These are phyloP conservation scores for Fusarium setosum DNA, from an alignment of 2,329 filamentous ascomycete species.

Conservation along the genomic window DNA sequence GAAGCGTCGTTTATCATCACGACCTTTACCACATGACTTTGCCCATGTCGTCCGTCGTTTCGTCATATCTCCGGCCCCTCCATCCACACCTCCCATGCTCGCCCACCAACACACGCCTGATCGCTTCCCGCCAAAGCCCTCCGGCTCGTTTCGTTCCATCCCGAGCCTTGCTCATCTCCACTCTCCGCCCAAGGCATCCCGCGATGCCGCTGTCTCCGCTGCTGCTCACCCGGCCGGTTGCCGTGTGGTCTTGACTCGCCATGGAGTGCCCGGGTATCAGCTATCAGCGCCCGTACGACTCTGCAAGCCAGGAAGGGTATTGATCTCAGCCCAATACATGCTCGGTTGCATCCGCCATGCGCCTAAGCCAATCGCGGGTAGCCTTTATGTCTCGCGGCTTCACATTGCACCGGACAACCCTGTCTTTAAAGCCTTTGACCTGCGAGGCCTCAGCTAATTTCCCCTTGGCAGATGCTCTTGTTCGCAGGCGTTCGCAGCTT, in stretches of 20 bases:
- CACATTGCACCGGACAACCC: conserved; percentile 18
- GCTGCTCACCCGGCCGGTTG: conserved; percentile 5
- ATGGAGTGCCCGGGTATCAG: neutral
- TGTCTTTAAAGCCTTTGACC: conserved; percentile 16
- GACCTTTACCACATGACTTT: conserved; percentile 39
- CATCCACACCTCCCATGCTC: conserved; percentile 13
- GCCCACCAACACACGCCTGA: conserved; percentile 15
- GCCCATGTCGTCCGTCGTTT: conserved; percentile 12
- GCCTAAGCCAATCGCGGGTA: conserved; percentile 20
- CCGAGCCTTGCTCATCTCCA: conserved; percentile 33
- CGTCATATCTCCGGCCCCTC: conserved; percentile 21
- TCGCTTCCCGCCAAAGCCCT: conserved; percentile 5
- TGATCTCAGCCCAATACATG: conserved; percentile 15
- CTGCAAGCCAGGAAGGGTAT: conserved; percentile 8
- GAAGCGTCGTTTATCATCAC: conserved; percentile 29
- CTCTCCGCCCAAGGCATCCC: conserved; percentile 22
- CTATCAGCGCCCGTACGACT: too few species aligned
- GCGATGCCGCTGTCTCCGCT: conserved; percentile 30
- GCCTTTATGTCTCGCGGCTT: conserved; percentile 1
- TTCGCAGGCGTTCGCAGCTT: conserved; percentile 31
- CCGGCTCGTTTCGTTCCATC: conserved; percentile 36
- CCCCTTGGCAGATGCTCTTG: neutral
- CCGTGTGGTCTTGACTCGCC: neutral
- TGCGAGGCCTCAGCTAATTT: conserved; percentile 10
- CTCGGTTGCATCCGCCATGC: conserved; percentile 15